Evolutionary conservation across 2,329 filamentous ascomycete genomes (phyloP).

Genomic region (Dothistroma pini): DNA sequence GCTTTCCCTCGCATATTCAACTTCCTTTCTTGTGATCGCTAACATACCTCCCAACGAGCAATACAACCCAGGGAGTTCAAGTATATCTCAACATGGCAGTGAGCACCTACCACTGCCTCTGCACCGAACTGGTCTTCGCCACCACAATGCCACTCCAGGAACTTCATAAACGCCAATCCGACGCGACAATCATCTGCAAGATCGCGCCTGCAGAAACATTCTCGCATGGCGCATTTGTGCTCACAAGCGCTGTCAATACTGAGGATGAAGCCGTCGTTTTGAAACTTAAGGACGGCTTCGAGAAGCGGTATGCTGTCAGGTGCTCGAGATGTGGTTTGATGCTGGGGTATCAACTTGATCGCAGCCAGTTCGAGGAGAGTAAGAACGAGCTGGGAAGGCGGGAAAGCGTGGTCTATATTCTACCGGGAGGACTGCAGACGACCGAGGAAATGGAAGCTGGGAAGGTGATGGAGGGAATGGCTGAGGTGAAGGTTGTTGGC

Average conservation of each 20-base stretch:
- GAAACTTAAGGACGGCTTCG: conserved; percentile 56
- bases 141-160: conserved; percentile 51
- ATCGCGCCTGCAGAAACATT: conserved; percentile 33
- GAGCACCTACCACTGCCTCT: conserved; percentile 60
- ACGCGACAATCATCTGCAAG: conserved; percentile 57
- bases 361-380: conserved; percentile 44
- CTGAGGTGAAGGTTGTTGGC: conserved; percentile 1
- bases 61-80: background rate
- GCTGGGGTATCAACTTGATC: conserved; percentile 61
- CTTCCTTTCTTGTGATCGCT: background rate
- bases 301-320: conserved; percentile 58
- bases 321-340: conserved; percentile 60
- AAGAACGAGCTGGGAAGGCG: conserved; percentile 35
- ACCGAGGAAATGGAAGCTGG: conserved; percentile 52
- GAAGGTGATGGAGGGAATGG: conserved; percentile 6
- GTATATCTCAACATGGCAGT: conserved; percentile 10
- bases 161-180: conserved; percentile 53
- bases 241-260: conserved; percentile 14
- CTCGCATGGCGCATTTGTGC: conserved; percentile 21
- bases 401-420: conserved; percentile 55
- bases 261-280: conserved; percentile 23
- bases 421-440: conserved; percentile 57
- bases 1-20: background rate
- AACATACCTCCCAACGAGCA: background rate
- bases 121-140: conserved; percentile 61